Evolutionary conservation across 805 yeast species (phyloP), one percentile per base, ranked within the genome.

Genomic region (Candida ponderosae): DNA sequence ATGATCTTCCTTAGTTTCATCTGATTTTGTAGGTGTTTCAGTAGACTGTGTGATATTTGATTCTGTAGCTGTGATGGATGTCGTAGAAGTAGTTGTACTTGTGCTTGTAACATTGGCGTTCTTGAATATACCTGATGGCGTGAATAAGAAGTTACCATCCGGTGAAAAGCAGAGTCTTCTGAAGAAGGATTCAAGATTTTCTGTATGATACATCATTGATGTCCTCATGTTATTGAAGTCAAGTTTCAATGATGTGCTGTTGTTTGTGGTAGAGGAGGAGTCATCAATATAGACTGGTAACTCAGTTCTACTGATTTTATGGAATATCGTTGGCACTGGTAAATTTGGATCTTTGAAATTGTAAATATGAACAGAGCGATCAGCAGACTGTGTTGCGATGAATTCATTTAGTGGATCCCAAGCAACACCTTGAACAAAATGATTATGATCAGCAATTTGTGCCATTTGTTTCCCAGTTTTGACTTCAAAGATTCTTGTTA

Each of bases 361-460:
- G 55, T 85, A 85, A n/a, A 93, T 63, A 44, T 77, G 79, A 11
- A 90, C 79, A 2, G 86, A 69, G 41, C 96, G 63, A 60, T 93
- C 98, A 11, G 96, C 94, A 19, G 93, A 78, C 56, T 89, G 96
- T 6, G 96, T 82, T 1, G 89, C 86, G 5, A 93, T 58, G 46
- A 59, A 86, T 55, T 81, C 76, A 44, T 81, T 78, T 37, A 65
- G 54, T 7, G 98, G 98, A 56, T 93, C 98, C 97, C 97, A 93
- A 0, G 82, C 68, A 5, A 93, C 90, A 3, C 99, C 99, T 59
- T 93, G 99, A 3, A 93, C 94, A 49, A 86, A 90, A 57, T 89
- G 96, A 33, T 66, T 65, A 58, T 93, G 97, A 40, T 83, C 86
- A 6, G 75, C 74, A 41, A 80, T 65, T 46, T 76, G 81, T 20